phyloP scores from a whole-genome alignment of 2,329 filamentous ascomycete genomes.

The Didymella pinodella region DNA sequence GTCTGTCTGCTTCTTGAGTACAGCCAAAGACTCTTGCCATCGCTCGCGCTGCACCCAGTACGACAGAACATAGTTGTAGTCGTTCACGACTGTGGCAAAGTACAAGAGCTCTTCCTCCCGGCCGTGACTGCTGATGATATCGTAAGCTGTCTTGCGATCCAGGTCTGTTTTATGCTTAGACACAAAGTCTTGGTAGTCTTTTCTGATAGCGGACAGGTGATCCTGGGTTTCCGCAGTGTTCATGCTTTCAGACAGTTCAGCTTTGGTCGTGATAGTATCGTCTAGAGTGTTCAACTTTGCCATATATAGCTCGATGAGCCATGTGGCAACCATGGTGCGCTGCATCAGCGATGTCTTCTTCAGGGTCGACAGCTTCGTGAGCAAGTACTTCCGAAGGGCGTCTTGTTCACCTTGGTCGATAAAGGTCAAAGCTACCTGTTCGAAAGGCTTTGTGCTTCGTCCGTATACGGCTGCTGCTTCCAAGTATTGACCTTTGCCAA shows the following conservation, averaged over 20 bases:
- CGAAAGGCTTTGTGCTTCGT: slow-evolving; percentile 94
- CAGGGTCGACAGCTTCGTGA: slow-evolving; percentile 81
- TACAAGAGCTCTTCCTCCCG: slow-evolving; percentile 90
- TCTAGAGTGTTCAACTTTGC: slow-evolving; percentile 93
- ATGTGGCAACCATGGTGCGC: slow-evolving; percentile 91
- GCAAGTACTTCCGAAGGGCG: slow-evolving; percentile 86
- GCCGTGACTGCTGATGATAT: slow-evolving; percentile 94
- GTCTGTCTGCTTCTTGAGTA: slow-evolving; percentile 92
- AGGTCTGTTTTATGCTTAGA: slow-evolving; percentile 84
- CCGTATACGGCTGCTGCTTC: slow-evolving; percentile 93
- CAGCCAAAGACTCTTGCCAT: slow-evolving; percentile 85
- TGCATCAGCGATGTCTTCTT: slow-evolving; percentile 91
- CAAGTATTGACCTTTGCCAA: slow-evolving; percentile 78
- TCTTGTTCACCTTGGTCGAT: slow-evolving; percentile 91
- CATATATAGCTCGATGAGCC: slow-evolving; percentile 97
- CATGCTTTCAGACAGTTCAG: slow-evolving; percentile 76
- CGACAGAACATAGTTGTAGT: slow-evolving; percentile 92
- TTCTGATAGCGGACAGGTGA: slow-evolving; percentile 73
- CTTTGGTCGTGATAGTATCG: slow-evolving; percentile 89
- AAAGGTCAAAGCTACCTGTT: slow-evolving; percentile 90
- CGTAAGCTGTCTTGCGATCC: slow-evolving; percentile 91
- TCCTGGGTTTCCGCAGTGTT: slow-evolving; percentile 75
- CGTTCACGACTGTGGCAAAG: slow-evolving; percentile 87
- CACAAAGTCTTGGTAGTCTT: slow-evolving; percentile 89
- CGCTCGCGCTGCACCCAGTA: slow-evolving; percentile 98